Base-by-base conservation (phyloP, 1,139 yeast genomes). In the Zygosaccharomyces pseudobailii region DNA sequence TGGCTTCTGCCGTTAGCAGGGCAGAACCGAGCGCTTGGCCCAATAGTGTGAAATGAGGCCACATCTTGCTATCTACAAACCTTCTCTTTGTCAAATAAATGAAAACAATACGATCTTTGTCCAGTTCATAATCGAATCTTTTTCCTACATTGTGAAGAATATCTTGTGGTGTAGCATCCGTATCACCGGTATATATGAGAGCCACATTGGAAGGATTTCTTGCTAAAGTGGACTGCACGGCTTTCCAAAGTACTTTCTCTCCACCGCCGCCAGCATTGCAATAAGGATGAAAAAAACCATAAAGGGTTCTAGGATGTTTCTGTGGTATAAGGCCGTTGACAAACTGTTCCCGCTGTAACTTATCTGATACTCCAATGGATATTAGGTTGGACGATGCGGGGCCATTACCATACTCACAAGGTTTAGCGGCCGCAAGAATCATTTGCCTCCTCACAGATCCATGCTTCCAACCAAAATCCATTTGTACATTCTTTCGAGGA, bases 181-280 rank as follows among this genome's bases (percentile, higher is more conserved):
- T 59, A 54, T 83, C 85, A 20, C 88, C 87, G 21, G 96, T 85
- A 64, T 92, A 94, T 6, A 94, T 72, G 3, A 80, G 83, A 7
- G 79, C 87, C n/a, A 87, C 69, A 56, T 82, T 80, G 36, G 68
- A 65, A 5, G 70, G 69, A 52, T 75, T 74, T 33, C 74, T 70
- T 8, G 67, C 58, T 51, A 90, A 71, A 0, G 96, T 87, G 23
- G 84, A 76, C 55, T 79, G 75, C 5, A 92, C 87, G 0, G 97
- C 96, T 48, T 87, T 89, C 98, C 98, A 94, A 40, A 94, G 72
- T 0, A 94, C 98, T 44, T 95, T 78, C 66, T 94, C 99, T 22
- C 99, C 99, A 34, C 99, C 99, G 19, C 98, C 98, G 34, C 96
- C 96, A 40, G 96, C 94, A 64, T 87, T 87, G 54, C 97, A 90